Evolutionary conservation across 2,329 filamentous ascomycete species (phyloP), one percentile per base, ranked within the genome.

Genomic region (Fusarium begoniae): DNA sequence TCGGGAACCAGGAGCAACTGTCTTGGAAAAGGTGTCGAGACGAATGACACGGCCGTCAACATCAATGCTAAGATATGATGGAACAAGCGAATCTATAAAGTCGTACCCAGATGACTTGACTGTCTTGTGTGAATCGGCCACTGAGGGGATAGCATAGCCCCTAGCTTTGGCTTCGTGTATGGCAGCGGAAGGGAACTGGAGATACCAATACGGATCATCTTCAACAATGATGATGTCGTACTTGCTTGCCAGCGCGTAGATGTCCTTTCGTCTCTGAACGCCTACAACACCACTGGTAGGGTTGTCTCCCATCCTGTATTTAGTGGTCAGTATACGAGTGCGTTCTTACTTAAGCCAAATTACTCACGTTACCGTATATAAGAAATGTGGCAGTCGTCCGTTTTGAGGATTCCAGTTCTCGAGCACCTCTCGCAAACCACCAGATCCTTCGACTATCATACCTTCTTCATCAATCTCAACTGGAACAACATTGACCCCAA

Each of bases 201-300:
- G 87, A 81, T 96, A 96, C 94, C 94, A 98, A 85, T 98, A 98
- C 11, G 96, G 96, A 72, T 98, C 95, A 78, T 98, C 96, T 82
- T 98, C 96, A 70, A 97, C 85, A 74, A 98, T 98, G 78, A 98
- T 89, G 72, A 98, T 89, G 81, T 98, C 95, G 83, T 94, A 97
- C 80, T 92, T 89, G 80, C 91, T 91, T 83, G 93, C 96, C 20
- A 98, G 81, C 24, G 88, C 89, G 80, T 98, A 98, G 35, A 98
- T 88, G 58, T 95, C 91, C 77, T 90, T 92, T 63, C 94, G 90
- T 45, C 96, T 90, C 77, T 92, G 84, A 15, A 96, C 81, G 6
- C 93, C 91, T 5, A 97, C 86, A 6, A 93, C 90, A 38, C 92
- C 91, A 37, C 93, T 92, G 0, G 94, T 97, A 5, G 95, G 95